Base-by-base conservation (phyloP, 331 rosid species). In the Erythrophleum ivorense region DNA sequence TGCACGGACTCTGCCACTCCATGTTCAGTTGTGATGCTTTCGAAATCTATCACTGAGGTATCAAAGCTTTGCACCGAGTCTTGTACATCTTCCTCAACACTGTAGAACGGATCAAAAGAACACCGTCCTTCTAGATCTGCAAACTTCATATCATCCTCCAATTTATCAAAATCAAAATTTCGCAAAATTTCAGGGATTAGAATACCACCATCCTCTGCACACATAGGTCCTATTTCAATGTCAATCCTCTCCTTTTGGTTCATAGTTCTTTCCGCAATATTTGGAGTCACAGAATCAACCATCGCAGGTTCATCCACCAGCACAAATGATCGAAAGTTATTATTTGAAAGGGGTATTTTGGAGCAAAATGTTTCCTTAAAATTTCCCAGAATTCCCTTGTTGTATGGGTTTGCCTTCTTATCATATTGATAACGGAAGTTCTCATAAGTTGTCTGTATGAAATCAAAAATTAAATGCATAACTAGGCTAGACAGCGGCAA, bases 361-460 rank as follows among this genome's bases (percentile, higher is more conserved):
- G 97, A 86, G 85, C 90, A 89, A 71, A 95, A 90, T 57, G 84
- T 78, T 84, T 95, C 97, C 60, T 6, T 71, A 8, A 94, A 40
- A 82, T 95, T 95, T 60, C 75, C 46, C 6, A 29, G 36, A 19
- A 68, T 72, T 84, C 98, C 99, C 76, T 36, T 84, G 74, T 91
- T 87, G 91, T 88, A 91, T 41, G 97, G 98, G 66, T 93, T 95
- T 88, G 88, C 91, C 85, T 91, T 93, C 83, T 80, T 93, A 79
- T 90, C 92, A 50, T 95, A 93, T 80, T 91, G 97, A 79, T 87
- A 91, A 16, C 98, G 90, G 81, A 95, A 95, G 85, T 93, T 95
- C 88, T 95, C 98, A 13, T 95, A 93, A 24, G 99, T 95, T 38
- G 99, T 95, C 98, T 95, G 92, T 75, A 81, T 62, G 33, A 75